Evolutionary conservation across 2,329 filamentous ascomycete genomes (phyloP), one percentile per base, ranked within the genome.

Genomic region (Cyphellophora attinorum): DNA sequence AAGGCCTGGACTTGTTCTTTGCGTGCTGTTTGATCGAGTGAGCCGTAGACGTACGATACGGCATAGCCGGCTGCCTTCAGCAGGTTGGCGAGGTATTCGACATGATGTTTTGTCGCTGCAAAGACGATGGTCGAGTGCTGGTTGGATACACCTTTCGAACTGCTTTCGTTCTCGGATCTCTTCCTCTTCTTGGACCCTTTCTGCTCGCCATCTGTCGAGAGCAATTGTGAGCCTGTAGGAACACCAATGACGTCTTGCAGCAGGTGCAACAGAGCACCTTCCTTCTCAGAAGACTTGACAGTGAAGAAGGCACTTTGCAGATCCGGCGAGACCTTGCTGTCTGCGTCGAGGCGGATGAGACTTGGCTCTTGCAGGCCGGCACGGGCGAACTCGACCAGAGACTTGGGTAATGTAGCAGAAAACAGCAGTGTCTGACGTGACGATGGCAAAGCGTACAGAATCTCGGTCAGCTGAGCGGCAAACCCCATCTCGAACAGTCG

Each of bases 401-500:
- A 93, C 37, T 89, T 89, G 2, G 91, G 91, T 13, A 98, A 67
- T 0, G 91, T 98, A 0, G 91, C 91, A 19, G 91, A 98, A 59
- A 98, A 98, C 2, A 98, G 69, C 5, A 96, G 65, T 3, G 88
- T 98, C 55, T 98, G 91, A 39, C 93, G 74, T 15, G 79, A 82
- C 0, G 75, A 66, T 1, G 93, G 91, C 11, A 98, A 65, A 0
- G 86, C 83, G 53, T 94, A 79, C 33, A 98, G 65, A 66, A 96
- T 96, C 56, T 98, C 91, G 1, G 83, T 81, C 48, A 98, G 67
- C 54, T 98, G 91, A 3, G 84, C 79, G 4, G 88, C 86, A 55
- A 98, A 98, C 49, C 91, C 93, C 89, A 98, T 95, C 56, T 98
- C 91, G 59, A 98, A 98, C 13, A 98, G 68, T 35, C 91, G 76